A percentile compares a stretch with the other conserved stretches of the same genome.
Conservation (phyloP, 352 stramenopile species). For the Globisporangium perplexum region DNA sequence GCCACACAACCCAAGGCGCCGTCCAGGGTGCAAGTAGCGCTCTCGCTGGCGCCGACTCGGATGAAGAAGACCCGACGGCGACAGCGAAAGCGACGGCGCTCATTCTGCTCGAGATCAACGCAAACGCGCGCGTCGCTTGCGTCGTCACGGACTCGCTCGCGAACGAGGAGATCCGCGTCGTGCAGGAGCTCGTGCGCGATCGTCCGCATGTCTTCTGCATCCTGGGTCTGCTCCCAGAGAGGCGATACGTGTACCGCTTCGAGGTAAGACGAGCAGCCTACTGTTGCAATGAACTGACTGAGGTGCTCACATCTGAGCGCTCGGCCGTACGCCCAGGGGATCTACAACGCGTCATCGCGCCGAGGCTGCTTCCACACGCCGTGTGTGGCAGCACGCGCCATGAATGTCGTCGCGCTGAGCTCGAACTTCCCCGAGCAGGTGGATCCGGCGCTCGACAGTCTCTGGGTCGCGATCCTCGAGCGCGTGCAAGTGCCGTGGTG, state of each 20-base stretch:
- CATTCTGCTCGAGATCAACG: slow-evolving; percentile 66
- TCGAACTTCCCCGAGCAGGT: slow-evolving; percentile 65
- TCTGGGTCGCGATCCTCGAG: slow-evolving; percentile 48
- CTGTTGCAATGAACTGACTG: background rate
- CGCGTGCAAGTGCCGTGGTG: slow-evolving; percentile 54
- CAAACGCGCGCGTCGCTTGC: slow-evolving; percentile 43
- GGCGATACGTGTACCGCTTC: slow-evolving; percentile 66
- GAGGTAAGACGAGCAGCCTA: slow-evolving; percentile 20
- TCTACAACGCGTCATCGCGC: slow-evolving; percentile 41
- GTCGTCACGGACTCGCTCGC: slow-evolving; percentile 56
- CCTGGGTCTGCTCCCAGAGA: slow-evolving; percentile 32
- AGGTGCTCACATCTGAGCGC: background rate
- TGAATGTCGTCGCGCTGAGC: slow-evolving; percentile 62
- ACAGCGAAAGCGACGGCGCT: slow-evolving; percentile 31
- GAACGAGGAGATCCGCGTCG: slow-evolving; percentile 41
- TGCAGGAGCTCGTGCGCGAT: slow-evolving; percentile 20
- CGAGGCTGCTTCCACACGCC: slow-evolving; percentile 65
- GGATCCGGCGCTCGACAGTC: slow-evolving; percentile 42
- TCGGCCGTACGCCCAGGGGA: slow-evolving; percentile 22
- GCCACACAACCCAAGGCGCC: background rate
- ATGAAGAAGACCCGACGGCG: slow-evolving; percentile 5
- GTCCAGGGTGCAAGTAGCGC: background rate
- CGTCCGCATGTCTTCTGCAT: slow-evolving; percentile 46
- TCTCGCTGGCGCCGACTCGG: slow-evolving; percentile 1
- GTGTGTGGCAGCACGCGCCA: slow-evolving; percentile 5